phyloP scores from a whole-genome alignment of 805 yeast genomes.

The Cyberlindnera euphorbiiphila region DNA sequence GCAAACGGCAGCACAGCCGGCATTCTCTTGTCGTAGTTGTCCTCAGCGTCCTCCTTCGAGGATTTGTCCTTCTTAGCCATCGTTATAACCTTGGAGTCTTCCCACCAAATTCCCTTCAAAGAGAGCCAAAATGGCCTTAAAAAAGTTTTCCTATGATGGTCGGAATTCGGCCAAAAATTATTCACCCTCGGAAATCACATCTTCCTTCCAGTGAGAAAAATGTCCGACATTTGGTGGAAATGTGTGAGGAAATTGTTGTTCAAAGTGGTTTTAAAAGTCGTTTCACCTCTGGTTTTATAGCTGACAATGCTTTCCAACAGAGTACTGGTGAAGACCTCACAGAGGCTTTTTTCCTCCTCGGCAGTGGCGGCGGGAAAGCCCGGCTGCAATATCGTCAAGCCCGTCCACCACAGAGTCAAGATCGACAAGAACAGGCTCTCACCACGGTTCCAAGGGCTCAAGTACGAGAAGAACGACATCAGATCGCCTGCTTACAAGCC shows the following conservation, averaged over 20 bases:
- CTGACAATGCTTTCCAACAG: constrained; percentile 4
- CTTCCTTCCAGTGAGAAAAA: not conserved
- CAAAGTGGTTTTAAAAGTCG: not conserved
- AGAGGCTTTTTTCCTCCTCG: constrained; percentile 22
- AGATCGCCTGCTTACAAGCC: constrained; percentile 79
- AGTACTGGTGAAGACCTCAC: not conserved
- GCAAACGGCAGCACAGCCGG: constrained; percentile 92
- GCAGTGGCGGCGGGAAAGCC: constrained; percentile 37
- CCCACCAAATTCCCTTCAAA: not conserved
- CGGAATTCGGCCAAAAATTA: constrained; percentile 8
- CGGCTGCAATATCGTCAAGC: constrained; percentile 73
- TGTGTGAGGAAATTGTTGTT: constrained; percentile 1
- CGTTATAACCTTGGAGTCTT: not conserved
- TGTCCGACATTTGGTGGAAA: constrained; percentile 5
- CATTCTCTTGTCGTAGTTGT: constrained; percentile 88
- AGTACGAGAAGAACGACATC: constrained; percentile 67
- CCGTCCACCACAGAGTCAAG: constrained; percentile 86
- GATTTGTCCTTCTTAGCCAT: constrained; percentile 47
- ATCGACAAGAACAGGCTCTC: constrained; percentile 71
- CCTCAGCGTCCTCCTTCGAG: constrained; percentile 40
- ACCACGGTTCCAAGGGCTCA: constrained; percentile 67
- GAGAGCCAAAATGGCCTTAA: constrained; percentile 1
- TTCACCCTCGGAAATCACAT: constrained; percentile 8
- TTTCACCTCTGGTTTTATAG: too few species aligned
- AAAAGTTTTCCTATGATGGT: constrained; percentile 6